Base-by-base conservation (phyloP, 441 rosid species). In the Viola pubescens region DNA sequence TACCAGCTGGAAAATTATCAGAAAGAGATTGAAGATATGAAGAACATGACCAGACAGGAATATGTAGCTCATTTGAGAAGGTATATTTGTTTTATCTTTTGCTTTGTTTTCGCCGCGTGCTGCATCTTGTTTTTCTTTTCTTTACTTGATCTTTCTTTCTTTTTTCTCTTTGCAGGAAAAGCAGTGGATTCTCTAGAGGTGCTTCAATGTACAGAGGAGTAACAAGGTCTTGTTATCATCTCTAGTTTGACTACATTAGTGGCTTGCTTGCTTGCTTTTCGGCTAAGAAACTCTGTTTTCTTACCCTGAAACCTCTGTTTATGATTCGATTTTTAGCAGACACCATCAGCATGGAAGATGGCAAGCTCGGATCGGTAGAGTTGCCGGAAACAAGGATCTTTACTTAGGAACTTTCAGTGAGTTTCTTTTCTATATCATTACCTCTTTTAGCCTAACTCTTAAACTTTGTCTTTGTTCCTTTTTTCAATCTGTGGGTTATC, bases 281-380 rank as follows among this genome's bases (percentile, higher is more conserved):
- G 5, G 37, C 2, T 8, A n/a, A 16, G 9, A 45, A 5, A 38
- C 8, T 9, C 1, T 9, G 37, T 9, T 53, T 1, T n/a, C 45
- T 50, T 47, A 37, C 37, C 8, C 41, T 37, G 13, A 57, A 51
- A 4, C 54, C 60, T 54, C 37, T 61, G 34, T 58, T 42, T 58
- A 7, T 43, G 5, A 16, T 54, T 64, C 8, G 34, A 37, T 52
- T 37, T 62, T 48, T 54, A 26, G 34, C 77, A 89, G 98, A 55
- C 98, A 92, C 71, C 98, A 92, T 52, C 98, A 92, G 58, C 98
- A 92, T 75, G 98, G 98, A 64, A 84, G 98, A 79, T 92, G 98
- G 98, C 98, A 92, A 66, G 97, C 98, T 64, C 75, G 98, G 66
- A 92, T 92, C 0, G 98, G 98, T 13, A 78, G 98, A 68, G 97